Base-by-base conservation (phyloP, 2,329 filamentous ascomycete genomes). In the Colletotrichum somersetense region DNA sequence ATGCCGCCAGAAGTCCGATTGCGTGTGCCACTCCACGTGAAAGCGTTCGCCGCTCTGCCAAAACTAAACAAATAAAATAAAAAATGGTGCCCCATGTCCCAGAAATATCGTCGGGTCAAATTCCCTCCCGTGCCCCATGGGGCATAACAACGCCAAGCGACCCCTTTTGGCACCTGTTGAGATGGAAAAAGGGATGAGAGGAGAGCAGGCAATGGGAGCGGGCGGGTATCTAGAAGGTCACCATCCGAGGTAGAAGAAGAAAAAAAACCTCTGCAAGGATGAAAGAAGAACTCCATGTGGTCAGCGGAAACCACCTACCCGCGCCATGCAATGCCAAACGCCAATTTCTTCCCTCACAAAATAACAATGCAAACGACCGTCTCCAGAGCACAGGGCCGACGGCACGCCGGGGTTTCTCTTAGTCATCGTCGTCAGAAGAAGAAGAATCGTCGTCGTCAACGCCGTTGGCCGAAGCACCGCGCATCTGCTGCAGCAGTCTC, bases 381-480 rank as follows among this genome's bases (percentile, higher is more conserved):
- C 7, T 3, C 16, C 10, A 3, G 30, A 5, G 30, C 5, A n/a
- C n/a, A 5, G 18, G 14, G 12, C 18, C 18, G 12, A 8, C 26
- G 5, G 12, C 11, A 2, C 20, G 20, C 7, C 3, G 11, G 5
- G 12, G 11, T 12, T 2, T 7, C 44, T 18, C 35, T 30, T 3
- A 55, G 2, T 57, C 52, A 16, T 44, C 65, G 12, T 40, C 50
- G 12, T 68, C 65, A 26, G 52, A 52, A 50, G 65, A 71, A 8
- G 59, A 62, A 10, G 33, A 35, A 4, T 64, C 65, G 3, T n/a
- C 53, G n/a, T 56, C 26, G 20, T 38, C 20, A 4, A 20, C 59
- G 30, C 14, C 44, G 16, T 67, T 26, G 11, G 52, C 62, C 18
- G 67, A 44, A 12, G 38, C 40, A 6, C 66, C 56, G 20, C 58